These are phyloP conservation scores for Metschnikowia noctiluminum DNA, from an alignment of 805 yeast genomes.

Conservation along the genomic window DNA sequence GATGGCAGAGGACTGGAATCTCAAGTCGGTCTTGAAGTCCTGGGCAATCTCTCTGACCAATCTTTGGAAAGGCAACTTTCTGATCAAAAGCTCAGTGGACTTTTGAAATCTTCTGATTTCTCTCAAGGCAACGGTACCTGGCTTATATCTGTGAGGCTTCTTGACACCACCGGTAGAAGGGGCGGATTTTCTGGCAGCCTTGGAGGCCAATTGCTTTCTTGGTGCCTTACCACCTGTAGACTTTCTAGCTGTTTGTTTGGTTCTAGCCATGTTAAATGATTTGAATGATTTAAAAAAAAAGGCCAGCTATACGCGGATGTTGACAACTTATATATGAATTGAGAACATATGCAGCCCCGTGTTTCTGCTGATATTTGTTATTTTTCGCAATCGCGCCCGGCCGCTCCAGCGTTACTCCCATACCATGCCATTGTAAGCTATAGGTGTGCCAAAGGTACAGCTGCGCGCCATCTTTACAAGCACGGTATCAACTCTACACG, in stretches of 20 bases:
- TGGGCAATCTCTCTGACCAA: slow-evolving; percentile 94
- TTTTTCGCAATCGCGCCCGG: too few species aligned
- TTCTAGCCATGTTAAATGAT: slow-evolving; percentile 37
- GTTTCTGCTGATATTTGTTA: too few species aligned
- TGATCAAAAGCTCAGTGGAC: slow-evolving; percentile 89
- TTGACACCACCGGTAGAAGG: slow-evolving; percentile 47
- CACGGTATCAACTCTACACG: background rate
- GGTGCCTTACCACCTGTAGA: slow-evolving; percentile 50
- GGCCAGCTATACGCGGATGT: background rate
- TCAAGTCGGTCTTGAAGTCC: slow-evolving; percentile 87
- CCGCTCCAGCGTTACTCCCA: too few species aligned
- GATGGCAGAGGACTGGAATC: slow-evolving; percentile 96
- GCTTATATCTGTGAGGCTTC: slow-evolving; percentile 85
- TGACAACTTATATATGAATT: slow-evolving; percentile 8
- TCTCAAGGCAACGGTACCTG: slow-evolving; percentile 95
- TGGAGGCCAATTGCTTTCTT: slow-evolving; percentile 47
- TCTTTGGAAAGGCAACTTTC: slow-evolving; percentile 97
- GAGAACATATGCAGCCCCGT: background rate
- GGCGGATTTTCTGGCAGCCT: slow-evolving; percentile 48
- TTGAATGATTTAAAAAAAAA: slow-evolving; percentile 24
- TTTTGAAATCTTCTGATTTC: slow-evolving; percentile 98
- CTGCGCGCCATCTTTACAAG: too few species aligned
- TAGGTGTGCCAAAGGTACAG: too few species aligned
- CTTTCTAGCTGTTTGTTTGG: slow-evolving; percentile 47
- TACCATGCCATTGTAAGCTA: too few species aligned